These are phyloP conservation scores for Leishmania arabica DNA, from an alignment of 208 protist genomes.

Conservation along the genomic window DNA sequence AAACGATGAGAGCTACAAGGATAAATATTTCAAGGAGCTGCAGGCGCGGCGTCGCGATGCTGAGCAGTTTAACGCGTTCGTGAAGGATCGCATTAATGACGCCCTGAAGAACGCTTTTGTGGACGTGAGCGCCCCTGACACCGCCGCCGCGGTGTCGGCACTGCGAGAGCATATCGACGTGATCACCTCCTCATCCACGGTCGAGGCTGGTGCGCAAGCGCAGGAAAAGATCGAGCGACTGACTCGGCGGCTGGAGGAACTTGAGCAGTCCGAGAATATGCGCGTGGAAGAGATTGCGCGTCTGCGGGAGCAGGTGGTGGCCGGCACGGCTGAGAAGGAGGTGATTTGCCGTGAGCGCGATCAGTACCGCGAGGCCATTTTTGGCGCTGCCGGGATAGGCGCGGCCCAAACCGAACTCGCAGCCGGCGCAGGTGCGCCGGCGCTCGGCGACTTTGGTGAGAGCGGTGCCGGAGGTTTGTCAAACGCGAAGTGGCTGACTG, in stretches of 20 bases:
- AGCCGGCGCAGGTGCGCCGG: not conserved
- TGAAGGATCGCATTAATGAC: constrained; percentile 73
- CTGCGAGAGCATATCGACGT: constrained; percentile 75
- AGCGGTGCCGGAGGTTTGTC: constrained; percentile 14
- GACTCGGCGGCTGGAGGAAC: constrained; percentile 61
- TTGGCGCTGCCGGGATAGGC: constrained; percentile 35
- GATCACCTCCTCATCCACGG: constrained; percentile 29
- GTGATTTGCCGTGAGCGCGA: constrained; percentile 71
- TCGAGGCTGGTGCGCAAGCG: constrained; percentile 25
- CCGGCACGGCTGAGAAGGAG: constrained; percentile 55
- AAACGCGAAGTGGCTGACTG: constrained; percentile 40
- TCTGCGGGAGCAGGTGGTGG: constrained; percentile 67
- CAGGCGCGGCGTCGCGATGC: constrained; percentile 65
- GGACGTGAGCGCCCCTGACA: constrained; percentile 36
- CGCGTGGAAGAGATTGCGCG: constrained; percentile 39
- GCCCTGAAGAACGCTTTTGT: constrained; percentile 59
- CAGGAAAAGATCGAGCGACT: constrained; percentile 39
- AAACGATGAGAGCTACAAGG: constrained; percentile 67
- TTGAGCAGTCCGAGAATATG: constrained; percentile 65
- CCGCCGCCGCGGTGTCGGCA: constrained; percentile 46
- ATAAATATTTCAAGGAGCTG: constrained; percentile 78
- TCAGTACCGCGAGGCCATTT: constrained; percentile 78
- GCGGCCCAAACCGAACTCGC: constrained; percentile 5
- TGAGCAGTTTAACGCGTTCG: constrained; percentile 78
- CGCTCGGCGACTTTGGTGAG: constrained; percentile 13